Evolutionary conservation across 441 rosid species (phyloP), one percentile per base, ranked within the genome.

Genomic region (Gossypium schwendimanii): DNA sequence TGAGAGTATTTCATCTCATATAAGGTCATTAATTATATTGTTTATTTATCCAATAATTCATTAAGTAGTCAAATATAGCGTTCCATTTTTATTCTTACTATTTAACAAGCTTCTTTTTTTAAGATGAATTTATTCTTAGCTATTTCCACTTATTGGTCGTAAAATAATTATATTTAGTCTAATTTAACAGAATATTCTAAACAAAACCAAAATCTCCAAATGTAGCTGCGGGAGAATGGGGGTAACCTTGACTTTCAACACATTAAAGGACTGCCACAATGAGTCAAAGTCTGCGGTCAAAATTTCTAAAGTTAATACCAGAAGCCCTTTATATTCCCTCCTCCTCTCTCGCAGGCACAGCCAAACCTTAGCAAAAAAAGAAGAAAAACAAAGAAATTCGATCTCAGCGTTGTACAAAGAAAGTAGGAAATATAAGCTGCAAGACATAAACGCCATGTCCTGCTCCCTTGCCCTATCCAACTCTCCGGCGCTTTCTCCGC

Each of bases 401-500:
- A 44, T 14, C 8, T 57, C 52, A 49, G 69, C 79, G 75, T 60
- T 62, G 62, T 23, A 39, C 20, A 11, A 15, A 31, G 26, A 4
- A 1, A 28, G 66, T 21, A 26, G 54, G 14, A 4, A 59, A 6
- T 0, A 3, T 24, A 53, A 3, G 14, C 3, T 28, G 12, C 2
- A 31, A 15, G 3, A 14, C 9, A 24, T 1, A 8, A 20, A 3
- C 3, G 39, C 67, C n/a, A 92, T 92, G 98, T 85, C 94, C 69
- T 92, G 92, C 59, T 86, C 94, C 0, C 80, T 94, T 15, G 94
- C 93, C 2, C 84, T 87, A 2, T 76, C 91, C 2, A 94, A 75
- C 41, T 91, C 98, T 2, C 94, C 97, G n/a, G 92, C 83, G 6
- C 89, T 89, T 75, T 94, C 97, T 0, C 91, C 97, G 1, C 79